Base-by-base conservation (phyloP, 345 rosid genomes). In the Dovyalis caffra region DNA sequence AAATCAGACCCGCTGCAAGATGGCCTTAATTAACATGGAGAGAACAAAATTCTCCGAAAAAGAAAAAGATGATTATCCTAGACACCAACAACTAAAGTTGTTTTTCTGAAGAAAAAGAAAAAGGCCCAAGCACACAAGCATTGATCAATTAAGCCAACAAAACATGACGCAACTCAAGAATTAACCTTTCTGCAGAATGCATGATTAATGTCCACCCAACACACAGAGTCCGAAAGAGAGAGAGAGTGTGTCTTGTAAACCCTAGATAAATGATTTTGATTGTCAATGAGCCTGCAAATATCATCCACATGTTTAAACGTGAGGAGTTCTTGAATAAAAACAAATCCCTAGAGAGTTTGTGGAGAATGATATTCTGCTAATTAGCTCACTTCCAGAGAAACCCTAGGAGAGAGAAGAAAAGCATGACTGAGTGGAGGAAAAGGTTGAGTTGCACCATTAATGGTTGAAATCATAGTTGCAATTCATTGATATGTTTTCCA, bases 401-500 rank as follows among this genome's bases (percentile, higher is more conserved):
- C 56, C 71, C 77, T 66, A 74, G 26, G 62, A 73, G 43, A 35
- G 70, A 28, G 26, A 61, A 31, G 21, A 11, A 28, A 16, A 45
- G 45, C 51, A 45, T 45, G 5, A 45, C 7, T 16, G 51, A 45
- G 51, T 45, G 51, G 51, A 45, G 20, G 18, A 18, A 45, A 45
- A 3, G 51, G 21, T 26, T 68, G n/a, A 15, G 31, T 1, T 49
- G 70, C 64, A 49, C 18, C 76, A 64, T 25, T 51, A 51, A 73
- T 73, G 70, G 71, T 34, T 34, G 32, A 64, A 73, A 73, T 65
- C 62, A 51, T 49, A 62, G 68, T 45, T 61, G 2, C 47, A 37
- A 8, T 21, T 69, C 34, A 34, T 40, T 37, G 47, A 31, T 1
- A 12, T 67, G 57, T 34, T 43, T 23, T n/a, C 32, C 70, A 67